Evolutionary conservation across 2,329 filamentous ascomycete species (phyloP).

Genomic region (Westerdykella sp.): DNA sequence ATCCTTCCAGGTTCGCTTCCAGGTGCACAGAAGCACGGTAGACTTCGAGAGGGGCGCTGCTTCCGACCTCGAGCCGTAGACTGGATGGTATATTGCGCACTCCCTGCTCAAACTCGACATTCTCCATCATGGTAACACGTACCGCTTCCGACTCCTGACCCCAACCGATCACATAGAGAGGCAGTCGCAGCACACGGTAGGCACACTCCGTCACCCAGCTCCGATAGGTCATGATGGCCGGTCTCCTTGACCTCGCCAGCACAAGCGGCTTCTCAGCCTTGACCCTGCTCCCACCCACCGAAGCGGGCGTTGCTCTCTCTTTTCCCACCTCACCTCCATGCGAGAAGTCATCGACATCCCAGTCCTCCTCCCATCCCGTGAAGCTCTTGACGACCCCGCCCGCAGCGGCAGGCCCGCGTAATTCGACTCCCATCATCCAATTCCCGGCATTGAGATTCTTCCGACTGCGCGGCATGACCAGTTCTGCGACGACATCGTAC

Average conservation of each 20-base stretch:
- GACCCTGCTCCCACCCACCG: neutral
- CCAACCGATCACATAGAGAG: conserved; percentile 63
- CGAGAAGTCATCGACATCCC: conserved; percentile 19
- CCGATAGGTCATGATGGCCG: conserved; percentile 73
- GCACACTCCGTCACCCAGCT: conserved; percentile 42
- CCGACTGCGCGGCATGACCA: conserved; percentile 72
- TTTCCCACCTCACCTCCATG: conserved; percentile 8
- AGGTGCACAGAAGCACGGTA: conserved; percentile 66
- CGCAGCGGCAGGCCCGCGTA: conserved; percentile 43
- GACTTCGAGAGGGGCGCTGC: conserved; percentile 64
- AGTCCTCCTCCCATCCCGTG: conserved; percentile 30
- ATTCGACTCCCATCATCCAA: conserved; percentile 83
- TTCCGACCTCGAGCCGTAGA: conserved; percentile 62
- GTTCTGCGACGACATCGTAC: conserved; percentile 74
- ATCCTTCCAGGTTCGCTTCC: conserved; percentile 66
- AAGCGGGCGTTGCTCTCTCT: conserved; percentile 2
- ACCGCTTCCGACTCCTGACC: conserved; percentile 59
- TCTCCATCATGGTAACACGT: conserved; percentile 65
- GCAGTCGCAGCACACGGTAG: conserved; percentile 42
- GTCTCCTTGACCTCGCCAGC: conserved; percentile 55
- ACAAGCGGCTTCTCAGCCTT: conserved; percentile 15
- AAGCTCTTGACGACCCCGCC: conserved; percentile 12
- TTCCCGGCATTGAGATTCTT: conserved; percentile 74
- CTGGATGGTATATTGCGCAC: conserved; percentile 48
- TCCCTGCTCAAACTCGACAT: conserved; percentile 57